phyloP scores from a whole-genome alignment of 768 basidiomycete genomes.

The Xerocomellus chrysenteron region DNA sequence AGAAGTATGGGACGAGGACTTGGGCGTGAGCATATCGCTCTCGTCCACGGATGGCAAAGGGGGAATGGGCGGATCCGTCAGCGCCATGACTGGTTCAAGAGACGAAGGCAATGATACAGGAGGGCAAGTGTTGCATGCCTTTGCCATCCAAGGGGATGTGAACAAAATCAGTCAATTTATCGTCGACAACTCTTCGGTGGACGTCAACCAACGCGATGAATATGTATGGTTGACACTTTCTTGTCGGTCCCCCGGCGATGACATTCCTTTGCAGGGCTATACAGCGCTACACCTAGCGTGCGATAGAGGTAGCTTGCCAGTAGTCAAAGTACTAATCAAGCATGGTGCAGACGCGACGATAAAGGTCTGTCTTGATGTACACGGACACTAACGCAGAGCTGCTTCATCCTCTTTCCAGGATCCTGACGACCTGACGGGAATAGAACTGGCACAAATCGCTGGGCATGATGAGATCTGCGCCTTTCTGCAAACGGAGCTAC shows the following conservation, averaged over 20 bases:
- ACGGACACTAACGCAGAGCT: not conserved
- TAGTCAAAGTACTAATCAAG: constrained; percentile 57
- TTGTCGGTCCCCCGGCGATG: constrained; percentile 1
- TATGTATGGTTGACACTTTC: constrained; percentile 54
- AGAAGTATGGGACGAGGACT: constrained; percentile 48
- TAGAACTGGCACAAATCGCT: constrained; percentile 59
- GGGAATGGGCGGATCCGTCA: constrained; percentile 61
- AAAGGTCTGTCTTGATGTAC: constrained; percentile 46
- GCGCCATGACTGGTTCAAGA: constrained; percentile 48
- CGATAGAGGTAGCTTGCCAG: constrained; percentile 67
- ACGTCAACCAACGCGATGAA: constrained; percentile 66
- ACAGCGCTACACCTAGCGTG: constrained; percentile 85
- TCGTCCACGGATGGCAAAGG: constrained; percentile 28
- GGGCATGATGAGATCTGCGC: constrained; percentile 54
- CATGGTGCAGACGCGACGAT: constrained; percentile 63
- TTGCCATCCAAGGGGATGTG: constrained; percentile 61
- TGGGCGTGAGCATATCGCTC: constrained; percentile 25
- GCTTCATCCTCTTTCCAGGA: constrained; percentile 45
- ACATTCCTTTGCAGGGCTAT: constrained; percentile 60
- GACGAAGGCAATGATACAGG: constrained; percentile 40
- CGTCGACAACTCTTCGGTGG: constrained; percentile 37
- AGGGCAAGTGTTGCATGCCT: constrained; percentile 53
- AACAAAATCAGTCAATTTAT: constrained; percentile 45
- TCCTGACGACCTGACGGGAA: constrained; percentile 58
- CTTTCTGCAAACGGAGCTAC: constrained; percentile 18